Base-by-base conservation (phyloP, 805 yeast genomes). In the Kuraishia hungarica region DNA sequence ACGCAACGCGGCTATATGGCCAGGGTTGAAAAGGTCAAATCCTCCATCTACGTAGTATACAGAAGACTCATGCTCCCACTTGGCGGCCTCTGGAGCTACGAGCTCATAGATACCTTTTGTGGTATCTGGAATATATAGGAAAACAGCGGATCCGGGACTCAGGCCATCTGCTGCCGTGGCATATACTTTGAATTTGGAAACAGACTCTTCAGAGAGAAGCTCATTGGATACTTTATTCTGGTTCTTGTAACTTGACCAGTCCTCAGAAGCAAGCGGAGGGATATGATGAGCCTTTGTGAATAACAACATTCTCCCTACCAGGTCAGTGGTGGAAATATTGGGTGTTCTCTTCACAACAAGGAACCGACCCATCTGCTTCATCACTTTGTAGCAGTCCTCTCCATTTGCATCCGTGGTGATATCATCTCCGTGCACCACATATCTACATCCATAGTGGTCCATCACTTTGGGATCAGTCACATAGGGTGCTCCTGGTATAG, bases 341-440 rank as follows among this genome's bases (percentile, higher is more conserved):
- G 91, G 93, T 0, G 99, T 94, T 60, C 99, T 77, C 69, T 89
- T 91, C 50, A 94, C 98, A n/a, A 89, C 90, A 21, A 85, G 79
- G 67, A 93, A 89, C 60, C 93, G 72, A n/a, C 96, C 96, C 65
- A 82, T 70, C 54, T 89, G 89, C 67, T 93, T 92, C 60, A 92
- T 89, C 24, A 68, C 77, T 56, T 87, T 86, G 71, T 94, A 94
- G 64, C 97, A 90, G 71, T 94, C 99, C 55, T 89, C 84, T 1
- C 99, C 99, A 64, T 89, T 79, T 17, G 97, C 97, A 70, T 94
- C 98, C 1, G 97, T 88, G 24, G 97, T 94, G 60, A 94, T 90
- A 66, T 94, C 99, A 70, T 94, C 99, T 6, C 99, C 99, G 69
- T 94, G 99, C 11, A 94, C 97, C n/a, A 94, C 99, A 67, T 84